Percentiles rank a stretch among this genome's conserved stretches.
Evolutionary conservation across 768 basidiomycete genomes (phyloP).

Genomic region (Amanita jacksonii): DNA sequence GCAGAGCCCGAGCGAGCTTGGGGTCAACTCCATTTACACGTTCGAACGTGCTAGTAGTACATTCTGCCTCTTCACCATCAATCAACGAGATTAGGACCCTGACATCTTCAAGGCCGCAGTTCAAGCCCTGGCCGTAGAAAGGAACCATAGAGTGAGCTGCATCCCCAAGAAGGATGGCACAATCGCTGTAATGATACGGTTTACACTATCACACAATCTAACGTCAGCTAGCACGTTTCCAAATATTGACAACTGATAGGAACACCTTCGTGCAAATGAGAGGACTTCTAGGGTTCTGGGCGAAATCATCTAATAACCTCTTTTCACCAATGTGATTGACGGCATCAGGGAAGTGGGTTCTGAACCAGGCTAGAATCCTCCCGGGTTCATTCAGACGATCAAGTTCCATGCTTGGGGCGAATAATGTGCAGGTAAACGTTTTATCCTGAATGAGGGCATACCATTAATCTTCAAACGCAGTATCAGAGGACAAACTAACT

Average conservation of each 20-base stretch:
- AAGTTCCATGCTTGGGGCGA: slow-evolving; percentile 74
- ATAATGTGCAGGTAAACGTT: slow-evolving; percentile 95
- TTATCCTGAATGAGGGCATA: slow-evolving; percentile 58
- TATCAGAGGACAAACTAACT: slow-evolving; percentile 41
- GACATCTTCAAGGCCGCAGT: slow-evolving; percentile 97
- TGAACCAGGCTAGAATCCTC: slow-evolving; percentile 65
- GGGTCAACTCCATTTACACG: slow-evolving; percentile 40
- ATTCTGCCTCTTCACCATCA: slow-evolving; percentile 56
- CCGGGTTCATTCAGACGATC: slow-evolving; percentile 55
- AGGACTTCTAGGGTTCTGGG: slow-evolving; percentile 77
- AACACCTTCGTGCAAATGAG: slow-evolving; percentile 88
- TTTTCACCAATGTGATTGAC: slow-evolving; percentile 76
- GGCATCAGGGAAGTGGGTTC: slow-evolving; percentile 81
- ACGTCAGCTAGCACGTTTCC: neutral
- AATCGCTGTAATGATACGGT: slow-evolving; percentile 87
- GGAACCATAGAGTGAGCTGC: slow-evolving; percentile 99
- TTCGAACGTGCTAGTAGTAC: slow-evolving; percentile 22
- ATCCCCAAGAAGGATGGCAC: slow-evolving; percentile 85
- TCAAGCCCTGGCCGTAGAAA: slow-evolving; percentile 94
- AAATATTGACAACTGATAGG: slow-evolving; percentile 2
- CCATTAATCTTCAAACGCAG: slow-evolving; percentile 15
- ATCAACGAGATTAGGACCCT: slow-evolving; percentile 75
- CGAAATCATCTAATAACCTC: slow-evolving; percentile 66
- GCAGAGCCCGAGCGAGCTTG: slow-evolving; percentile 55
- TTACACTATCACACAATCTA: slow-evolving; percentile 40